These are phyloP conservation scores for Sinapis alba DNA, from an alignment of 441 rosid species.

Conservation along the genomic window DNA sequence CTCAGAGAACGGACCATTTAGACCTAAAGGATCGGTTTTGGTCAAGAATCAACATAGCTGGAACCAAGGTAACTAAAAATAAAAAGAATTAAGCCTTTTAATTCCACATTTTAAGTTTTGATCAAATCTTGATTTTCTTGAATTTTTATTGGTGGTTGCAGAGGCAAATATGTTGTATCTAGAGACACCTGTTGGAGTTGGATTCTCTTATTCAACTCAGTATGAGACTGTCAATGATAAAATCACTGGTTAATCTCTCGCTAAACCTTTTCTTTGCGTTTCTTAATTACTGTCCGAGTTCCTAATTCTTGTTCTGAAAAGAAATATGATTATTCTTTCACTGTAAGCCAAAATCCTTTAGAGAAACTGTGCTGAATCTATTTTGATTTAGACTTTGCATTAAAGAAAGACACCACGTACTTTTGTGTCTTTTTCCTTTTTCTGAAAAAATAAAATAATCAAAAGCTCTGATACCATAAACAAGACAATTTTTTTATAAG, in stretches of 20 bases:
- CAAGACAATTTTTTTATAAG: slow-evolving; percentile 2
- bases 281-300: too few species aligned
- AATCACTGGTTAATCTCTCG: slow-evolving; percentile 62
- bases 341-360: too few species aligned
- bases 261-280: neutral
- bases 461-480: slow-evolving; percentile 17
- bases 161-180: slow-evolving; percentile 95
- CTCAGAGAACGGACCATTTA: slow-evolving; percentile 93
- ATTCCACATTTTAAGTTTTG: neutral
- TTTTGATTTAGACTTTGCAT: too few species aligned
- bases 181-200: slow-evolving; percentile 97
- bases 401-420: slow-evolving; percentile 16
- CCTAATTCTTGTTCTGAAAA: too few species aligned
- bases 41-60: slow-evolving; percentile 85
- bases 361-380: too few species aligned
- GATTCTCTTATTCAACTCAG: slow-evolving; percentile 90
- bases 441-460: neutral
- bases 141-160: slow-evolving; percentile 42
- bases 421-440: slow-evolving; percentile 15
- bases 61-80: slow-evolving; percentile 71
- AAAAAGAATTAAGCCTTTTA: neutral
- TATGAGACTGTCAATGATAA: slow-evolving; percentile 76
- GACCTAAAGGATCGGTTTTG: slow-evolving; percentile 75
- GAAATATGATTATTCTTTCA: too few species aligned
- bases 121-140: slow-evolving; percentile 17